Evolutionary conservation across 1,284 basidiomycete species (phyloP), one percentile per base, ranked within the genome.

Genomic region (Boletellus deceptivus): DNA sequence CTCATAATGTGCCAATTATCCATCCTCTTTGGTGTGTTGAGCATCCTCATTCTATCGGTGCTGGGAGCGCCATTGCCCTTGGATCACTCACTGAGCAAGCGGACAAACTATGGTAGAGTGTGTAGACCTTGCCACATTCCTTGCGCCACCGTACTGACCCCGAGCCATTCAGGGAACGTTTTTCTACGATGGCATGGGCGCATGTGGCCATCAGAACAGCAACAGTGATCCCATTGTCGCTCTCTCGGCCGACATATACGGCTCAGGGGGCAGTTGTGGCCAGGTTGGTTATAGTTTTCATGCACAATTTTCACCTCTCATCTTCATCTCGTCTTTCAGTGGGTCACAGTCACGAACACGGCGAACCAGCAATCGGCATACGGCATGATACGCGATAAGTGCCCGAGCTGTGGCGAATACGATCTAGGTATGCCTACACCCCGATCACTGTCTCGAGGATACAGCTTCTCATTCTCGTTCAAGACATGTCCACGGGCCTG

Each of bases 401-500:
- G 80, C 59, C 58, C 64, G 40, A 60, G 70, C 8, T 83, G 80
- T 59, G 64, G 56, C 14, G 52, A 67, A 1, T 53, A 59, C 46
- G 76, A 78, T 53, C 64, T 83, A 48, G 80, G 81, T 80, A 65
- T 50, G 73, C 59, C 13, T 22, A 29, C 1, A 27, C 37, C 14
- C 11, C 31, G 13, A 10, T 13, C 31, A 14, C 29, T 18, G 9
- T 4, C 6, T 25, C 36, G 25, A 4, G 3, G 38, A 14, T 6
- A 2, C 31, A 25, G 20, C 52, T 22, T 50, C 57, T 56, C 6
- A 57, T 49, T 34, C 9, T 10, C 40, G 17, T 48, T 38, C 18
- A 57, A 83, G 83, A 85, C 61, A 74, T 85, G 75, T 83, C 82
- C 18, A 72, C 74, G 9, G 66, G 69, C 8, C 54, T 78, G 16